Conservation (phyloP, 1,284 basidiomycete genomes). For the Tilletia setariae region DNA sequence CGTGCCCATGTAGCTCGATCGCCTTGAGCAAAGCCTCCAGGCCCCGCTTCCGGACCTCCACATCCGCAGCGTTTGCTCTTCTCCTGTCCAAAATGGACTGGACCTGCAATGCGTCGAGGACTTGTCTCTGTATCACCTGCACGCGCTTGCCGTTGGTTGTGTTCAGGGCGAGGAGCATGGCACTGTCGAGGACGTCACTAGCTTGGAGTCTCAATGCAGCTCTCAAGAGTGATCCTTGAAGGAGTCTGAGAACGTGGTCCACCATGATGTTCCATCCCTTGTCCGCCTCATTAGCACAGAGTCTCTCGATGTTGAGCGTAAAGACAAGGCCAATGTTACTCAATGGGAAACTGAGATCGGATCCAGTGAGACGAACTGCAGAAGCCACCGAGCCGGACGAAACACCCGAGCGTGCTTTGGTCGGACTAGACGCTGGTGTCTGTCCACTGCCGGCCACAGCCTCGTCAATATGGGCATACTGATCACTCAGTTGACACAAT, state of each 20-base stretch:
- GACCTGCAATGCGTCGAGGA: constrained; percentile 74
- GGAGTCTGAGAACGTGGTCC: constrained; percentile 71
- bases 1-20: constrained; percentile 84
- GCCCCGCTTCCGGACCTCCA: constrained; percentile 79
- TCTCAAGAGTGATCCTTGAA: constrained; percentile 67
- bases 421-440: constrained; percentile 82
- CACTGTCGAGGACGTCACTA: constrained; percentile 74
- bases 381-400: not conserved
- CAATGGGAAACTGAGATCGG: constrained; percentile 67
- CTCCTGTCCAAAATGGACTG: constrained; percentile 68
- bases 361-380: not conserved
- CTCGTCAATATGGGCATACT: constrained; percentile 15
- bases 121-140: constrained; percentile 67
- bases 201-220: constrained; percentile 81
- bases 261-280: constrained; percentile 83
- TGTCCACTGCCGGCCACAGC: not conserved
- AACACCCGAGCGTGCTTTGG: constrained; percentile 37
- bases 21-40: constrained; percentile 80
- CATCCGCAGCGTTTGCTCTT: constrained; percentile 47
- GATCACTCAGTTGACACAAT: constrained; percentile 72
- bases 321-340: constrained; percentile 76
- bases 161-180: constrained; percentile 5
- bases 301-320: constrained; percentile 75
- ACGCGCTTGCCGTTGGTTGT: constrained; percentile 21
- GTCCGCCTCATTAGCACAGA: constrained; percentile 73